Evolutionary conservation across 495 filamentous ascomycete genomes (phyloP), one percentile per base, ranked within the genome.

Genomic region (Aspergillus biplanus): DNA sequence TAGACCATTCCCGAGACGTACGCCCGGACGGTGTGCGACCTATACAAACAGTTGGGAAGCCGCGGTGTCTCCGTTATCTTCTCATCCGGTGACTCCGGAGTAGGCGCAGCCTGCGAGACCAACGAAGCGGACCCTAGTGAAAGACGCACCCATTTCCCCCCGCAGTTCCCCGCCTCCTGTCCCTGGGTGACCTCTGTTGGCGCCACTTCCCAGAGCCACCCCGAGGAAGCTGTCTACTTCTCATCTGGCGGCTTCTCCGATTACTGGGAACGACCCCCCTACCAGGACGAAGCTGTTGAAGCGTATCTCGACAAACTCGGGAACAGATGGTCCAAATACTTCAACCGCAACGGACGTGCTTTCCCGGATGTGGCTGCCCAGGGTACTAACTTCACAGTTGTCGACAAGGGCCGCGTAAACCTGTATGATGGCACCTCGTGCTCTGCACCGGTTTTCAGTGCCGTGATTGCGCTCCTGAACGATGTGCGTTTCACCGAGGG

Each of bases 311-410:
- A 68, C 13, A 71, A 69, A 3, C 72, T 87, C 3, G 86, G 80
- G 46, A 60, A 69, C 68, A 55, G 74, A 33, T 84, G 77, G 70
- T 47, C 71, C 1, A 80, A 81, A 1, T 64, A 86, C 13, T 88
- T 85, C 78, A 90, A 92, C 74, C 69, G 75, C 15, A 69, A 75
- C 0, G 90, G 88, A 31, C 87, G 90, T 18, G 90, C 83, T 0
- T 89, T 91, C 74, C 90, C 90, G 15, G 90, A 93, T 62, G 83
- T 93, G 47, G 72, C 89, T 0, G 88, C 89, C 5, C 90, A 90
- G 69, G 81, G 79, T 56, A 61, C 64, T 18, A 78, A 77, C 70
- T 89, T 76, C 68, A 77, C 79, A 6, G 79, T 86, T 34, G 78
- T 87, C 47, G 78, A 82, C 68, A 81, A 84, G 62, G 86, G 86